Percentiles rank a stretch among this genome's conserved stretches.
These are phyloP conservation scores for Pleurotus sapidus DNA, from an alignment of 768 basidiomycete species.

Conservation along the genomic window DNA sequence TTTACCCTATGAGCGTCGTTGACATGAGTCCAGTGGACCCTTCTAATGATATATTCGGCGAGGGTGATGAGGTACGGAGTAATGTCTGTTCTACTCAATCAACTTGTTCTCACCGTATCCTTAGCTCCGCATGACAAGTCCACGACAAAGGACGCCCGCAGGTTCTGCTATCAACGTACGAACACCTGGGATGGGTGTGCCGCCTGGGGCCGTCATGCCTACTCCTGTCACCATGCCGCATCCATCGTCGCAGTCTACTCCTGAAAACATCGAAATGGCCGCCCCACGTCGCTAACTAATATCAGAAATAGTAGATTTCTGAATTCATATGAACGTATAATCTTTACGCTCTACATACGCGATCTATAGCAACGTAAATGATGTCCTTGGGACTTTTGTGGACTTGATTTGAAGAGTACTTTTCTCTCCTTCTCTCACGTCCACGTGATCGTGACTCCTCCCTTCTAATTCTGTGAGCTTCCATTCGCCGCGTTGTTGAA, in stretches of 20 bases:
- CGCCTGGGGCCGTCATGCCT: slow-evolving; percentile 9
- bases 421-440: background rate
- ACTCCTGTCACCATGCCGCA: slow-evolving; percentile 13
- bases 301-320: no score
- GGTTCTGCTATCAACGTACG: slow-evolving; percentile 8
- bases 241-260: slow-evolving; percentile 10
- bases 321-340: no score
- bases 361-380: no score
- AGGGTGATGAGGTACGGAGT: slow-evolving; percentile 27
- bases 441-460: background rate
- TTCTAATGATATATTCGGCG: slow-evolving; percentile 44
- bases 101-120: background rate
- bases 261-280: slow-evolving; percentile 32
- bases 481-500: no score
- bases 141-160: slow-evolving; percentile 25
- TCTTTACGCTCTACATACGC: no score
- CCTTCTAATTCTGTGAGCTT: no score
- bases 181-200: background rate
- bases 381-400: no score
- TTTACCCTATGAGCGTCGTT: slow-evolving; percentile 5
- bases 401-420: no score
- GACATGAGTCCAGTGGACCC: slow-evolving; percentile 29
- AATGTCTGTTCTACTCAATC: no score
- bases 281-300: background rate
- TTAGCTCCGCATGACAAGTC: slow-evolving; percentile 33